These are phyloP conservation scores for Symbiodinium pilosum DNA, from an alignment of 73 alveolate species.

Conservation along the genomic window DNA sequence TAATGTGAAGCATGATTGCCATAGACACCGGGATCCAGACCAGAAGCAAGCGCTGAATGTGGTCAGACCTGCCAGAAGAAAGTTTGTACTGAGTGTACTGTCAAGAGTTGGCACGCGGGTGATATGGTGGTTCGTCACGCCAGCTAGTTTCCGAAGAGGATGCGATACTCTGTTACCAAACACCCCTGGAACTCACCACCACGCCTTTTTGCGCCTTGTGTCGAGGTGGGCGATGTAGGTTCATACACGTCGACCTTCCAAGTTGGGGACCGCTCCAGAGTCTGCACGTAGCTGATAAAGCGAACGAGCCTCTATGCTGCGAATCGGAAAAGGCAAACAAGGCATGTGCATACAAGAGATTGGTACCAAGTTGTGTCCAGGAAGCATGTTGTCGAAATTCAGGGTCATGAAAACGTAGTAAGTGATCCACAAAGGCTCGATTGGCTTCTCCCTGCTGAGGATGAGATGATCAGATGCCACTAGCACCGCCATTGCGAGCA, in stretches of 20 bases:
- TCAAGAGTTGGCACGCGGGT: too few relatives aligned
- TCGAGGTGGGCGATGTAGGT: neutral
- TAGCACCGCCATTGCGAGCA: slow-evolving; percentile 40
- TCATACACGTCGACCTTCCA: slow-evolving; percentile 40
- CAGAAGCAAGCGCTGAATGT: neutral
- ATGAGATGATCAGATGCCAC: slow-evolving; percentile 66
- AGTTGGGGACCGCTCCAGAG: slow-evolving; percentile 23
- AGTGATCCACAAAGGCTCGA: slow-evolving; percentile 82
- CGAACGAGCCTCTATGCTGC: slow-evolving; percentile 80
- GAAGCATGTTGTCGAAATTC: slow-evolving; percentile 85
- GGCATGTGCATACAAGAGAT: too few relatives aligned
- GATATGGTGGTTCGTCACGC: too few relatives aligned
- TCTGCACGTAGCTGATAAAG: slow-evolving; percentile 69
- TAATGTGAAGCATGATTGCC: neutral
- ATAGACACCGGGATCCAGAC: slow-evolving; percentile 7
- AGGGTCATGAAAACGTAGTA: slow-evolving; percentile 79
- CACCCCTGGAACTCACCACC: too few relatives aligned
- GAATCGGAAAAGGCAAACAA: too few relatives aligned
- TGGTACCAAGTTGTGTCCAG: neutral
- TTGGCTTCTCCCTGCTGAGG: slow-evolving; percentile 56
- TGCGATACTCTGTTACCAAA: too few relatives aligned
- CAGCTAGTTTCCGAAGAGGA: too few relatives aligned
- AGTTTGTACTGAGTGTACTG: too few relatives aligned
- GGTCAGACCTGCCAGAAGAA: slow-evolving; percentile 42
- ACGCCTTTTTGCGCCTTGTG: too few relatives aligned